Evolutionary conservation across 139 green algal species (phyloP).

Genomic region (Haematococcus sp.): DNA sequence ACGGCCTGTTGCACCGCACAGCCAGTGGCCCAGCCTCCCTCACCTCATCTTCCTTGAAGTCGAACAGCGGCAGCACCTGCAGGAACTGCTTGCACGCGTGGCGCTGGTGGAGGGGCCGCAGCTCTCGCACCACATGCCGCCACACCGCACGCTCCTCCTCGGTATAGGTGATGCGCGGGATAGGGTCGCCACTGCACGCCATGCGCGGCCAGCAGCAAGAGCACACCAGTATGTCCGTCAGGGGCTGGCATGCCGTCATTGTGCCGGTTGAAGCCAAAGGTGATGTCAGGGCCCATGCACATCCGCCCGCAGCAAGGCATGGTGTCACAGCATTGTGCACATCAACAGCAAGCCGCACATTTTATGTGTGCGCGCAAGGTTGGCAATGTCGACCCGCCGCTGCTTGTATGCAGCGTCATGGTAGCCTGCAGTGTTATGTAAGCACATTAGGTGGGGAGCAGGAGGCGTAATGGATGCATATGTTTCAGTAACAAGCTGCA

Average conservation of each 20-base stretch:
- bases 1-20: too few relatives aligned
- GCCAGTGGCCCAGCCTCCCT: neutral
- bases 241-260: neutral
- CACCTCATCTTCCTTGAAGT: conserved; percentile 55
- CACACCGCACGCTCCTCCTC: conserved; percentile 71
- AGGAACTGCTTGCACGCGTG: conserved; percentile 75
- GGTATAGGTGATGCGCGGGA: conserved; percentile 73
- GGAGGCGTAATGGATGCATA: neutral
- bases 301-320: neutral
- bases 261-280: neutral
- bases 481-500: too few relatives aligned
- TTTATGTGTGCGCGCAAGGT: conserved; percentile 59
- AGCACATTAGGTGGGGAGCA: conserved; percentile 11
- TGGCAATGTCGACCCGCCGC: conserved; percentile 61
- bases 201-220: too few relatives aligned
- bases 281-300: too few relatives aligned
- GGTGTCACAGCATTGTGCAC: neutral
- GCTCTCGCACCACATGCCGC: conserved; percentile 59
- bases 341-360: too few relatives aligned
- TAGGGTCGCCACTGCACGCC: conserved; percentile 61
- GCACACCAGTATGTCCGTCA: neutral
- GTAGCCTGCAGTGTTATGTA: conserved; percentile 56
- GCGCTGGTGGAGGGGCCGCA: conserved; percentile 63
- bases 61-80: conserved; percentile 51
- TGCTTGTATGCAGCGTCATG: conserved; percentile 76